These are phyloP conservation scores for Dactylellina cionopaga DNA, from an alignment of 2,329 filamentous ascomycete genomes.

Conservation along the genomic window DNA sequence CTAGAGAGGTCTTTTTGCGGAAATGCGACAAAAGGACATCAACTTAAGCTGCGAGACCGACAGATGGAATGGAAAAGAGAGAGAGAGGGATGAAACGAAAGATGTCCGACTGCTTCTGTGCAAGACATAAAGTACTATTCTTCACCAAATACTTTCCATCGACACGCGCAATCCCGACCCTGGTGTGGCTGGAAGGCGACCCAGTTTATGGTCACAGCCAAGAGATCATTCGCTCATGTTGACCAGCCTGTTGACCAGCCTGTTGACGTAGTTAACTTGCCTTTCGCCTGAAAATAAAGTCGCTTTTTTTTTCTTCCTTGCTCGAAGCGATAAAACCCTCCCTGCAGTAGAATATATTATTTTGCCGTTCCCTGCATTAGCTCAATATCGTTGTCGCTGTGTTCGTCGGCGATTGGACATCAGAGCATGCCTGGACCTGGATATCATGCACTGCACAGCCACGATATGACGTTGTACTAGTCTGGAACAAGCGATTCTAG, in stretches of 20 bases:
- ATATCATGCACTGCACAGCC: neutral
- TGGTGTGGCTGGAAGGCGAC: slow-evolving; percentile 14
- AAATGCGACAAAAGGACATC: no score
- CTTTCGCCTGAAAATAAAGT: neutral
- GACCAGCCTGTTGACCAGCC: neutral
- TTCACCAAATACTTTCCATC: slow-evolving; percentile 9
- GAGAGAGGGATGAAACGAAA: slow-evolving; percentile 1
- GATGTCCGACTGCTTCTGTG: no score
- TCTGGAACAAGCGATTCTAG: neutral
- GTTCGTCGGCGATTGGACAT: slow-evolving; percentile 18
- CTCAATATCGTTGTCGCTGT: slow-evolving; percentile 2
- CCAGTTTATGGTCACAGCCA: neutral
- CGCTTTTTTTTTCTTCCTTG: neutral
- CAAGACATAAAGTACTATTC: no score
- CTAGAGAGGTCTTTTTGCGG: no score
- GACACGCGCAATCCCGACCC: slow-evolving; percentile 5
- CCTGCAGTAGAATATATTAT: neutral
- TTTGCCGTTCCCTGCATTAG: neutral
- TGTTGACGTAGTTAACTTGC: slow-evolving; percentile 13
- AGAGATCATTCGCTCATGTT: slow-evolving; percentile 22
- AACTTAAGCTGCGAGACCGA: no score
- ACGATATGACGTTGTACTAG: slow-evolving; percentile 5
- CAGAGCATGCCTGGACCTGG: neutral
- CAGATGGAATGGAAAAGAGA: no score
- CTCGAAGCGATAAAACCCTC: neutral